Conservation (phyloP, 371 early-diverging fungal genomes). For the Ordospora pajunii region DNA sequence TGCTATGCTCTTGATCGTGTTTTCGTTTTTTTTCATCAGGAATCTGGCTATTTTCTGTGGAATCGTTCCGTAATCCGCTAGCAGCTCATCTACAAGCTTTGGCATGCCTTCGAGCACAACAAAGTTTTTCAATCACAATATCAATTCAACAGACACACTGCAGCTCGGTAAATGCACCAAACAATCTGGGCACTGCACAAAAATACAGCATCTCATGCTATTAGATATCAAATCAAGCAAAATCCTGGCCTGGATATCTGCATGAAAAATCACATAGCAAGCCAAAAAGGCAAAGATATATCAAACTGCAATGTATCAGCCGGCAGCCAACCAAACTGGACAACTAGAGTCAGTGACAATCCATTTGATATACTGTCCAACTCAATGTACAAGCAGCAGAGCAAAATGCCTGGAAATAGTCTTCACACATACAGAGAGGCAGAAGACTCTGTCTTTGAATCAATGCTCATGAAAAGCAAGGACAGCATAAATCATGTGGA, state of each 20-base stretch:
- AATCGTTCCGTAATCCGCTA: slow-evolving; percentile 42
- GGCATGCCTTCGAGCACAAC: not conserved
- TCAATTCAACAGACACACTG: too few relatives aligned
- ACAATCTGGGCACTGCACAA: not conserved
- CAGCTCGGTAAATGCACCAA: too few relatives aligned
- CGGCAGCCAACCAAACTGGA: too few relatives aligned
- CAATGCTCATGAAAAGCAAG: not conserved
- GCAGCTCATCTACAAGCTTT: slow-evolving; percentile 6
- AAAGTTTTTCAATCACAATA: slow-evolving; percentile 3
- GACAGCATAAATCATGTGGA: not conserved
- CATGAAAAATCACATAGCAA: too few relatives aligned
- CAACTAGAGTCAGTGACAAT: not conserved
- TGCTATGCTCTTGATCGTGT: slow-evolving; percentile 1
- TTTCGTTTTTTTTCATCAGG: slow-evolving; percentile 23
- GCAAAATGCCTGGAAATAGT: not conserved
- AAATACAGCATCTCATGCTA: not conserved
- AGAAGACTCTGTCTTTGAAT: not conserved
- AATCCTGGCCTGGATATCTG: too few relatives aligned
- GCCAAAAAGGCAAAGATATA: too few relatives aligned
- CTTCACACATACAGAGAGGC: not conserved
- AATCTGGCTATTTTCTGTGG: slow-evolving; percentile 23
- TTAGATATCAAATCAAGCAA: too few relatives aligned
- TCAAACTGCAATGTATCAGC: too few relatives aligned
- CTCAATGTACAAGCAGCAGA: not conserved
- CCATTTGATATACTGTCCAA: not conserved